Evolutionary conservation across 352 stramenopile species (phyloP).

Genomic region (Aphanomyces astaci): DNA sequence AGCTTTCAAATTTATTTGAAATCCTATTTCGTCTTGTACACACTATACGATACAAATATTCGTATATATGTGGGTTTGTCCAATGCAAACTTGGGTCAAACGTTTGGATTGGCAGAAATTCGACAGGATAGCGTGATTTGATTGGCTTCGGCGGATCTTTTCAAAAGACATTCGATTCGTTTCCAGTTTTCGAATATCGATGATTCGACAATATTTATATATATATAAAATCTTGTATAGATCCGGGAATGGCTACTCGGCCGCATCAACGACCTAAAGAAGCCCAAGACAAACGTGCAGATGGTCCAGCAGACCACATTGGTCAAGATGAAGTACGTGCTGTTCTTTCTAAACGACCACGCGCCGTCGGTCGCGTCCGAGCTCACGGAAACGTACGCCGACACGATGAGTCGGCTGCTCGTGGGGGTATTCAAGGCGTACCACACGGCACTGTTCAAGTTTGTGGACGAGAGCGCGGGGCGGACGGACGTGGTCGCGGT

Average conservation of each 20-base stretch:
- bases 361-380: slow-evolving; percentile 91
- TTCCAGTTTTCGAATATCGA: no score
- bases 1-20: no score
- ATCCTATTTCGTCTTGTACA: no score
- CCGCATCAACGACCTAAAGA: slow-evolving; percentile 90
- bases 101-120: no score
- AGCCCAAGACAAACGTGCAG: slow-evolving; percentile 96
- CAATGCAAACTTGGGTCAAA: no score
- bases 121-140: no score
- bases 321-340: slow-evolving; percentile 93
- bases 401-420: slow-evolving; percentile 96
- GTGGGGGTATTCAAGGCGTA: slow-evolving; percentile 95
- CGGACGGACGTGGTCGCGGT: slow-evolving; percentile 92
- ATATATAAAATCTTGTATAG: slow-evolving; percentile 28
- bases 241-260: slow-evolving; percentile 92
- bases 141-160: no score
- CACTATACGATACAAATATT: no score
- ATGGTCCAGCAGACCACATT: slow-evolving; percentile 97
- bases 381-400: slow-evolving; percentile 92
- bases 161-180: no score
- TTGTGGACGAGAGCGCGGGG: slow-evolving; percentile 90
- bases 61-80: no score
- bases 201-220: no score
- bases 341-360: slow-evolving; percentile 92
- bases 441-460: slow-evolving; percentile 89